Evolutionary conservation across 257 asterid genomes (phyloP).

Genomic region (Nicotiana benthamiana): DNA sequence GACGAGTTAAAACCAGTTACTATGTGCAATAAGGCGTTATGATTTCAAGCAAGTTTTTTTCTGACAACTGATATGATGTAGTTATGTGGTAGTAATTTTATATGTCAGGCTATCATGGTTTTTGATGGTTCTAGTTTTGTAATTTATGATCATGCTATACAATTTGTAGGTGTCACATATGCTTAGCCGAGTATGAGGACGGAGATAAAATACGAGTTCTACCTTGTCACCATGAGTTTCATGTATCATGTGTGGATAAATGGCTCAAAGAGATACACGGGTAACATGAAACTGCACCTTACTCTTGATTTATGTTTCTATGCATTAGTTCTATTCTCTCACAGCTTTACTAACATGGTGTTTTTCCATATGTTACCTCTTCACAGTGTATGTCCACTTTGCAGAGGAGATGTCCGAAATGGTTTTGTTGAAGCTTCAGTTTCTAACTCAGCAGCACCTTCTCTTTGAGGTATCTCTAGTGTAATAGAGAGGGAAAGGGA

Average conservation of each 20-base stretch:
- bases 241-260: constrained; percentile 71
- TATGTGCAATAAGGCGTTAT: not conserved
- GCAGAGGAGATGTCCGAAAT: constrained; percentile 80
- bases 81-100: not conserved
- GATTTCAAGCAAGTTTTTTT: not conserved
- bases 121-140: not conserved
- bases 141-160: not conserved
- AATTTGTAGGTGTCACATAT: constrained; percentile 70
- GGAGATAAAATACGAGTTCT: constrained; percentile 73
- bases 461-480: constrained; percentile 8
- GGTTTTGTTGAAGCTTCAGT: constrained; percentile 38
- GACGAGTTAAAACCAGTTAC: not conserved
- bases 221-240: constrained; percentile 87
- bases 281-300: constrained; percentile 25
- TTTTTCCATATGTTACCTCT: constrained; percentile 15
- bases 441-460: constrained; percentile 23
- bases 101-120: not conserved
- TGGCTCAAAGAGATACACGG: constrained; percentile 96
- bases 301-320: not conserved
- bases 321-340: not conserved
- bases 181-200: constrained; percentile 83
- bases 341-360: not conserved
- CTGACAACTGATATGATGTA: not conserved
- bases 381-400: constrained; percentile 88
- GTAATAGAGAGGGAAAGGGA: not conserved